Conservation (phyloP, 2,329 filamentous ascomycete genomes). For the Leptographium procerum region DNA sequence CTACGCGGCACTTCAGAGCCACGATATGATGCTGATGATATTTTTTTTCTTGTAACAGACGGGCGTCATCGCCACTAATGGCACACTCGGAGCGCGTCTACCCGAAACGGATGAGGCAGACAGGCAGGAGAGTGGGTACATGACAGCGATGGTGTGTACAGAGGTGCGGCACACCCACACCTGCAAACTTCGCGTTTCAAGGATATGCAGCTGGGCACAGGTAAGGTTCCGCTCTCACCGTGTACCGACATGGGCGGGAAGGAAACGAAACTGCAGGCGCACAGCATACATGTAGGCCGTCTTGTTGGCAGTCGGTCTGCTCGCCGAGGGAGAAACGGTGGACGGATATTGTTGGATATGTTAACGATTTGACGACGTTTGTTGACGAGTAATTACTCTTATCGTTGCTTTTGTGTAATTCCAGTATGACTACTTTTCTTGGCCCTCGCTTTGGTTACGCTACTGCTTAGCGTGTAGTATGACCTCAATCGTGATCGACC, state of each 20-base stretch:
- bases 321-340: too few relatives aligned
- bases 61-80: slow-evolving; percentile 22
- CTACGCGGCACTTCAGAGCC: neutral
- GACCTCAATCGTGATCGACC: too few relatives aligned
- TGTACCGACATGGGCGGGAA: neutral
- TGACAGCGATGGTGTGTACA: neutral
- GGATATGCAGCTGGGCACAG: neutral
- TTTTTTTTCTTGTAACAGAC: slow-evolving; percentile 28
- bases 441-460: neutral
- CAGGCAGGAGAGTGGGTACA: neutral
- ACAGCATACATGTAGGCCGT: neutral
- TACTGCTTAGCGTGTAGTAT: too few relatives aligned
- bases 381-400: neutral
- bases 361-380: neutral
- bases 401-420: neutral
- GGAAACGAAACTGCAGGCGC: too few relatives aligned
- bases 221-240: neutral
- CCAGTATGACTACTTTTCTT: too few relatives aligned
- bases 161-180: neutral
- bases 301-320: too few relatives aligned
- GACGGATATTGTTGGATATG: neutral
- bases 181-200: neutral
- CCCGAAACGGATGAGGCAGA: neutral
- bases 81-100: neutral
- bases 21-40: slow-evolving; percentile 29